Base-by-base conservation (phyloP, 768 basidiomycete species). In the Rhizopogon vulgaris region DNA sequence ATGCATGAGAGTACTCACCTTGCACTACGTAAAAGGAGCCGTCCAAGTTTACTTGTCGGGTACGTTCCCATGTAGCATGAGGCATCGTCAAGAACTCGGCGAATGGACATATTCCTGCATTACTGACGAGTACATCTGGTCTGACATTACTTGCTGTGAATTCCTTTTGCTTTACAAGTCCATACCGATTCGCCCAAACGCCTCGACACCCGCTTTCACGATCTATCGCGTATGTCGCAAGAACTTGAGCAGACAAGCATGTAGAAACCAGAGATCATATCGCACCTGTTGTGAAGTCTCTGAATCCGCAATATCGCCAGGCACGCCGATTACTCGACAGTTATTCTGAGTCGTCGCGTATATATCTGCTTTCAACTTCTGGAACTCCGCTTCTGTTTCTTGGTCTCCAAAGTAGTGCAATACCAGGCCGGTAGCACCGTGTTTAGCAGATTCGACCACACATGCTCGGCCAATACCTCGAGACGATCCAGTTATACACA, bases 91-190 rank as follows among this genome's bases (percentile, higher is more conserved):
- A 70, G 65, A 89, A 87, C 38, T 85, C 80, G 37, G 83, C 78
- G 66, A 90, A 89, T 2, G 87, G 86, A 63, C 87, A 90, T 55
- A 89, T 88, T 11, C 88, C 77, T 1, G 78, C 78, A 62, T 78
- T 79, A 60, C 73, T 76, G 51, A 78, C 73, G n/a, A 78, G 69
- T n/a, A 74, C 73, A 58, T 78, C 76, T 71, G 42, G 34, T 51
- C 18, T 9, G 28, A 28, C 45, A 25, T 52, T 10, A 52, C 28
- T 32, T 18, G 22, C 22, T 22, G 22, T 22, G 30, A 49, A 22
- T 30, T 6, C 18, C 17, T 22, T 2, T 48, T 50, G 11, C 1
- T 47, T 50, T 42, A 11, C 6, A n/a, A 51, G 73, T 74, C 6
- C 68, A 70, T 71, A 69, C 83, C 83, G 55, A 88, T 84, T 15